Base-by-base conservation (phyloP, 73 alveolate species). In the Blepharisma stoltei region DNA sequence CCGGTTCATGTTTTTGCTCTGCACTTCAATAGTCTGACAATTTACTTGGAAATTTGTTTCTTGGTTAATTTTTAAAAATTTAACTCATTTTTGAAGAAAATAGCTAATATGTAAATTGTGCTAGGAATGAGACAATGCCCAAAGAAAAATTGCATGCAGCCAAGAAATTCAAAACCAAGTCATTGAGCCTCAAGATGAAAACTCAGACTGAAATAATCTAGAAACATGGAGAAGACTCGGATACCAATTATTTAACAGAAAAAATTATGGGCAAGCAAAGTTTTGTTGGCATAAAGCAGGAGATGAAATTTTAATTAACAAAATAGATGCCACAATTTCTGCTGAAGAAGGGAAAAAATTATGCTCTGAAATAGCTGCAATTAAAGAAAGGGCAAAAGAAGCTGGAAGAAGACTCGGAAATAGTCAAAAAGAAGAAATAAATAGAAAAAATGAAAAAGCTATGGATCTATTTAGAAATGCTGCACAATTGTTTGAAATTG, bases 181-280 rank as follows among this genome's bases (percentile, higher is more conserved):
- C 32, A 23, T 5, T 11, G 78, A 20, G 8, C 60, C 75, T 0
- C 70, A 49, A 67, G 52, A 60, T 65, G 52, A 14, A 32, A 55
- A 44, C 71, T 48, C 3, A 21, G 41, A 69, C 43, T 9, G 46
- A 67, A 78, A 78, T n/a, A 11, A 48, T 2, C 38, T 9, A 70
- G 71, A 45, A 21, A 93, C 81, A 46, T 91, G 97, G 95, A 81
- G 83, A 37, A 69, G 54, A 52, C 50, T 80, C 67, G 97, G 97
- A 27, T 65, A 85, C 53, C 88, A 83, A 71, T 77, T 91, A 82
- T 88, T 91, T 71, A 91, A 81, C 73, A 84, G 81, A 82, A 85
- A 91, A 71, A 88, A 67, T 81, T 91, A 85, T 76, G 91, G 84
- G 23, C 80, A 85, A 44, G 97, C 97, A 25, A 71, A 32, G 69